Conservation (phyloP, 371 early-diverging fungal genomes). For the Synchytrium microbalum region DNA sequence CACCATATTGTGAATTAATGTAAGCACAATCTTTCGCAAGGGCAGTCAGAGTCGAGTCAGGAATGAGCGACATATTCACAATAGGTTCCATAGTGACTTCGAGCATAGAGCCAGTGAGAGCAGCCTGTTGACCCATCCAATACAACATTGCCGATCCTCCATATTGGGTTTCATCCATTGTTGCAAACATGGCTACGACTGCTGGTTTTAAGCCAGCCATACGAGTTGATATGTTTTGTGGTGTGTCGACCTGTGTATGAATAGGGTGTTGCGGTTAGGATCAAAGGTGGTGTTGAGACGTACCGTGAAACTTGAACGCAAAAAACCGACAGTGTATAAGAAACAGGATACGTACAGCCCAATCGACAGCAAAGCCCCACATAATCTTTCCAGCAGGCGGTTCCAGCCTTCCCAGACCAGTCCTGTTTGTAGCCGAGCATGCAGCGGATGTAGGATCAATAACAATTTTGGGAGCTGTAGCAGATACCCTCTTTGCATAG, state of each 20-base stretch:
- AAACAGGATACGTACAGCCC: no score
- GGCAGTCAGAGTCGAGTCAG: slow-evolving; percentile 9
- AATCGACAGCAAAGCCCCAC: slow-evolving; percentile 6
- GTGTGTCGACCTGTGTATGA: not conserved
- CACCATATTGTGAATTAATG: slow-evolving; percentile 28
- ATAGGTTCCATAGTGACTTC: slow-evolving; percentile 32
- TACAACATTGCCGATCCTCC: not conserved
- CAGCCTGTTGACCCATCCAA: not conserved
- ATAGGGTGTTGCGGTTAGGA: no score
- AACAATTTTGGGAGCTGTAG: not conserved
- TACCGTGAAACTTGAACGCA: not conserved
- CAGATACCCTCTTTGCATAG: slow-evolving; percentile 10
- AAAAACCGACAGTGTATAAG: no score
- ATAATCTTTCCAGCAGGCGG: slow-evolving; percentile 1
- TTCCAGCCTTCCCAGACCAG: slow-evolving; percentile 6
- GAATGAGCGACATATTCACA: slow-evolving; percentile 2
- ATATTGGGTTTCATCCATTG: not conserved
- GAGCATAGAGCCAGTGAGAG: slow-evolving; percentile 13
- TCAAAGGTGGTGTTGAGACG: no score
- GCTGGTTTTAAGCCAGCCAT: slow-evolving; percentile 1
- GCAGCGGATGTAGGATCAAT: not conserved
- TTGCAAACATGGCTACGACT: slow-evolving; percentile 6
- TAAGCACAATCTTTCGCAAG: slow-evolving; percentile 14
- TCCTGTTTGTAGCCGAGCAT: not conserved
- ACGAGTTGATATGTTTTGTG: not conserved